phyloP scores from a whole-genome alignment of 345 rosid species.

The Eucalyptus coolabah region DNA sequence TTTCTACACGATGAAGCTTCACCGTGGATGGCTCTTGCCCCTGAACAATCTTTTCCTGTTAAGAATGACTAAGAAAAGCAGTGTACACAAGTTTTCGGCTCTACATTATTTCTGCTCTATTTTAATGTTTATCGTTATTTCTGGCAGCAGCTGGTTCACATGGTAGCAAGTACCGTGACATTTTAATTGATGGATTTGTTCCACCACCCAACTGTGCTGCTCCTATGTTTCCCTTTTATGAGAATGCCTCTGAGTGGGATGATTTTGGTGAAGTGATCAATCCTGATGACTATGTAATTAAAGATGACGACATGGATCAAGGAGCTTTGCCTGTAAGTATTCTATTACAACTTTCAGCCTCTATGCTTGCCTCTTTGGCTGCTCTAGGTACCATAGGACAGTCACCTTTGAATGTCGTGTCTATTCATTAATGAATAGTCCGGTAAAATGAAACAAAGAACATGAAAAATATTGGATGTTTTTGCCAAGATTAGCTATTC shows the following conservation, averaged over 20 bases:
- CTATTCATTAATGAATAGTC: background rate
- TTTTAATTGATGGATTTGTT: constrained; percentile 90
- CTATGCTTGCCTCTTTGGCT: background rate
- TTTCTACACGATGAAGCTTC: background rate
- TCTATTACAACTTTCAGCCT: background rate
- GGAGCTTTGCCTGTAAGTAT: constrained; percentile 22
- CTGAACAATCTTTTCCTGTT: background rate
- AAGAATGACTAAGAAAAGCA: background rate
- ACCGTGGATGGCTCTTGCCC: background rate
- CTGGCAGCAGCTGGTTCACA: constrained; percentile 40
- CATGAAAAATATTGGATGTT: background rate
- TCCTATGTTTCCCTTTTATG: constrained; percentile 93
- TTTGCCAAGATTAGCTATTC: background rate
- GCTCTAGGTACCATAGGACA: background rate
- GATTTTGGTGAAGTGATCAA: constrained; percentile 97
- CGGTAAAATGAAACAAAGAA: background rate
- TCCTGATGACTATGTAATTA: constrained; percentile 87
- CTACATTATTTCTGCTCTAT: background rate
- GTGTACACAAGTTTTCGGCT: background rate
- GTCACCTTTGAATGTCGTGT: background rate
- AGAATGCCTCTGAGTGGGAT: constrained; percentile 78
- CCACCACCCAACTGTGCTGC: constrained; percentile 72
- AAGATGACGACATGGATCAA: constrained; percentile 83
- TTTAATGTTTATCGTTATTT: background rate
- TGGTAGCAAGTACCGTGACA: constrained; percentile 54